Evolutionary conservation across 1,284 basidiomycete genomes (phyloP).

Genomic region (Boletellus deceptivus): DNA sequence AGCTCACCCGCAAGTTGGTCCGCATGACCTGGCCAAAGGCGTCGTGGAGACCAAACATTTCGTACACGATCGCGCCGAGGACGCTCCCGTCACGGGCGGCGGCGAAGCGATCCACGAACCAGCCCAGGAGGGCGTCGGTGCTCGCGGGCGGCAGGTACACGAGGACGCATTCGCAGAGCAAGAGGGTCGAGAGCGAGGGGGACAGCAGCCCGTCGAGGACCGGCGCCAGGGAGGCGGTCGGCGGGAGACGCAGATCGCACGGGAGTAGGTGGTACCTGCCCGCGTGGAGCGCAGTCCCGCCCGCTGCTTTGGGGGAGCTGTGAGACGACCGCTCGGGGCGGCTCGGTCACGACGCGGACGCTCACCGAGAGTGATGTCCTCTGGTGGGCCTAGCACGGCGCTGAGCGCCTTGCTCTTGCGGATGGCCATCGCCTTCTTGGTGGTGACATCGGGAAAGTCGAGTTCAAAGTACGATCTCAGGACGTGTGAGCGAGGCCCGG

Average conservation of each 20-base stretch:
- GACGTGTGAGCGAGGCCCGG: constrained; percentile 45
- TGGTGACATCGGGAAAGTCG: constrained; percentile 84
- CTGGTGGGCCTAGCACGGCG: constrained; percentile 47
- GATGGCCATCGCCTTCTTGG: constrained; percentile 80
- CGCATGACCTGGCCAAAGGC: constrained; percentile 87
- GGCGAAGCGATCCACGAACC: constrained; percentile 64
- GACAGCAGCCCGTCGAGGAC: constrained; percentile 50
- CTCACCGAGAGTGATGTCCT: constrained; percentile 44
- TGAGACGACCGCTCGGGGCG: background rate
- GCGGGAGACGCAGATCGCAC: constrained; percentile 64
- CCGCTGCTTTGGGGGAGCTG: constrained; percentile 45
- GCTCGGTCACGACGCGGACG: background rate
- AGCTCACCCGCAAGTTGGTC: constrained; percentile 72
- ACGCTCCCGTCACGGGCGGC: constrained; percentile 1
- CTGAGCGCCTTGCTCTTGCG: constrained; percentile 66
- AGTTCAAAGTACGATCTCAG: constrained; percentile 77
- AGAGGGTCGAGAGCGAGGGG: constrained; percentile 65
- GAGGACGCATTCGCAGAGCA: constrained; percentile 88
- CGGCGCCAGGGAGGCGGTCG: constrained; percentile 42
- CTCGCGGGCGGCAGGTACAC: constrained; percentile 73
- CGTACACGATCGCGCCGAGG: constrained; percentile 73
- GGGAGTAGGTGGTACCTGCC: constrained; percentile 70
- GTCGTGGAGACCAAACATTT: constrained; percentile 87
- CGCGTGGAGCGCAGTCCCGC: constrained; percentile 66
- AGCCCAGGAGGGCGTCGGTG: constrained; percentile 60